Conservation (phyloP, 371 early-diverging fungal species). For the Cladochytrium tenue region DNA sequence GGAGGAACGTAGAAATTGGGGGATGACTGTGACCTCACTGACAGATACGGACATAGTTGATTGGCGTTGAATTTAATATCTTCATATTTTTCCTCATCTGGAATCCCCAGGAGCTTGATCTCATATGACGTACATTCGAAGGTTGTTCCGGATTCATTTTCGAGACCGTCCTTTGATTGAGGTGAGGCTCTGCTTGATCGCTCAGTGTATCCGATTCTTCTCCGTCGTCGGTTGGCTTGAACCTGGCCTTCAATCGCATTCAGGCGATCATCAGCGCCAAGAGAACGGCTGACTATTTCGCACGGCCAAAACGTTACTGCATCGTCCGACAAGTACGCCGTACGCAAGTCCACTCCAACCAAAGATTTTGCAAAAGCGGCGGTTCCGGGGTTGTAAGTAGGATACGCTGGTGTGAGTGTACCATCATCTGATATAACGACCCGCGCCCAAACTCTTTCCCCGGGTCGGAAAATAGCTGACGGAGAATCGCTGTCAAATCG, state of each 20-base stretch:
- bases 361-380: background rate
- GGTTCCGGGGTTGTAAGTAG: background rate
- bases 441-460: conserved; percentile 19
- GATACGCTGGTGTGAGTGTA: background rate
- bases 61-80: too few species aligned
- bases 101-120: too few species aligned
- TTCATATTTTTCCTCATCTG: too few species aligned
- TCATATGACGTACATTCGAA: too few species aligned
- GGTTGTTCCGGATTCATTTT: too few species aligned
- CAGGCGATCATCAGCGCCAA: background rate
- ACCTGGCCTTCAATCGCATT: background rate
- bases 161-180: too few species aligned
- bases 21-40: background rate
- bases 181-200: too few species aligned
- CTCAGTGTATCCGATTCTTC: too few species aligned
- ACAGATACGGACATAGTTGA: background rate
- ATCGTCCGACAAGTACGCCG: background rate
- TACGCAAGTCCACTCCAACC: background rate
- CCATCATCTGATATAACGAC: conserved; percentile 10
- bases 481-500: conserved; percentile 6
- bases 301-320: conserved; percentile 13
- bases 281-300: background rate
- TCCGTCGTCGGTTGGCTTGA: too few species aligned
- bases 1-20: background rate
- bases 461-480: conserved; percentile 11